These are phyloP conservation scores for Tubosaeta sp. DNA, from an alignment of 768 basidiomycete genomes.

Conservation along the genomic window DNA sequence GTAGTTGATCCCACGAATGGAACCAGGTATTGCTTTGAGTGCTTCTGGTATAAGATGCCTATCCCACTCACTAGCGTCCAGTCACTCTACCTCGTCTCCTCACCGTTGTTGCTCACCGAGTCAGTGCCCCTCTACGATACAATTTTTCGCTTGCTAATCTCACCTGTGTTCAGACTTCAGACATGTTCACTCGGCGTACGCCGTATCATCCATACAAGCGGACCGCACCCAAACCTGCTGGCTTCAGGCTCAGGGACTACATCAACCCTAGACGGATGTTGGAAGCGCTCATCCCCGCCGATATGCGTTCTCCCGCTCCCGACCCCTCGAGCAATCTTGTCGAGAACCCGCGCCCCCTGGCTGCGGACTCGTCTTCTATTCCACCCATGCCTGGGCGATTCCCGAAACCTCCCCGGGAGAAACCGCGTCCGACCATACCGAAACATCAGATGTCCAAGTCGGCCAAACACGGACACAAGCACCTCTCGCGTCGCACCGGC, in stretches of 20 bases:
- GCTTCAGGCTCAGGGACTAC: constrained; percentile 21
- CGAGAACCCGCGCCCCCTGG: neutral
- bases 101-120: neutral
- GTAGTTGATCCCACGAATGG: constrained; percentile 11
- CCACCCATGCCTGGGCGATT: constrained; percentile 5
- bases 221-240: constrained; percentile 20
- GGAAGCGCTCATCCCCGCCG: constrained; percentile 5
- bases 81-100: neutral
- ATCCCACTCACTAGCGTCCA: neutral
- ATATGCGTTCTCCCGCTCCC: constrained; percentile 11
- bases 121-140: neutral
- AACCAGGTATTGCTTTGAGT: neutral
- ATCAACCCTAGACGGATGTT: constrained; percentile 15
- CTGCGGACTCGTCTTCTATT: constrained; percentile 10
- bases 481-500: constrained; percentile 5
- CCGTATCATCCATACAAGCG: constrained; percentile 14
- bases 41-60: constrained; percentile 16
- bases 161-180: neutral
- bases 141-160: neutral
- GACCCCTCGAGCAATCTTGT: constrained; percentile 18
- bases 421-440: neutral
- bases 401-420: neutral
- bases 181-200: constrained; percentile 18
- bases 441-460: too few relatives aligned
- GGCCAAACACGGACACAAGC: constrained; percentile 13